Conservation (phyloP, 306 rosid genomes). For the Erythrophleum fordii region DNA sequence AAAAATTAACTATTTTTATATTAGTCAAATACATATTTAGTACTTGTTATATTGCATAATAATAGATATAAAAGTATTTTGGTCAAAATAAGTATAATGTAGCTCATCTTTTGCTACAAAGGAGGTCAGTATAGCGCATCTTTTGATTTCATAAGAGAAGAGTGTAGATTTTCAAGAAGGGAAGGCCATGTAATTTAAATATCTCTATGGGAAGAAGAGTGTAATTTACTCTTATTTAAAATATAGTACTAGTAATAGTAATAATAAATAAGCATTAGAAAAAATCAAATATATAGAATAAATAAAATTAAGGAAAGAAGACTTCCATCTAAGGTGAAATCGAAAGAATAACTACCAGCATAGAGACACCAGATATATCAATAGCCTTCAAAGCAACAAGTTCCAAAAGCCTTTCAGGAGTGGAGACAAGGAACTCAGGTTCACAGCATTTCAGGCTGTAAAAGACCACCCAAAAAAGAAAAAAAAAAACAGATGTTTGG, state of each 20-base stretch:
- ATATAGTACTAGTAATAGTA: neutral
- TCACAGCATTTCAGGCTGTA: constrained; percentile 83
- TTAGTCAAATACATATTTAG: no score
- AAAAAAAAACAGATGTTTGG: no score
- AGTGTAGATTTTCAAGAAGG: neutral
- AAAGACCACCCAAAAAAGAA: constrained; percentile 30
- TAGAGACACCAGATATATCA: constrained; percentile 81
- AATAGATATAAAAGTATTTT: neutral
- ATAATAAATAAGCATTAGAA: constrained; percentile 11
- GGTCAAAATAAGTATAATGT: neutral
- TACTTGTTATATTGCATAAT: neutral
- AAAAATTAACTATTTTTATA: no score
- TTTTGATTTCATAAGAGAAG: no score
- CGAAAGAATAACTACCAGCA: constrained; percentile 67
- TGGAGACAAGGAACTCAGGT: constrained; percentile 92
- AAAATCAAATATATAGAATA: neutral
- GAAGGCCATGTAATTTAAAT: neutral
- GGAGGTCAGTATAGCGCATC: no score
- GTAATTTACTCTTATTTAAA: neutral
- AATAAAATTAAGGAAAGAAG: neutral
- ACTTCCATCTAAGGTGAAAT: neutral
- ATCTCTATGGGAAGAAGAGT: neutral
- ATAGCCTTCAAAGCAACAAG: constrained; percentile 81
- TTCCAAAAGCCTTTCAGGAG: constrained; percentile 95
- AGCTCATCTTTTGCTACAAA: neutral